Base-by-base conservation (phyloP, 345 rosid species). In the Dipteronia sinensis region DNA sequence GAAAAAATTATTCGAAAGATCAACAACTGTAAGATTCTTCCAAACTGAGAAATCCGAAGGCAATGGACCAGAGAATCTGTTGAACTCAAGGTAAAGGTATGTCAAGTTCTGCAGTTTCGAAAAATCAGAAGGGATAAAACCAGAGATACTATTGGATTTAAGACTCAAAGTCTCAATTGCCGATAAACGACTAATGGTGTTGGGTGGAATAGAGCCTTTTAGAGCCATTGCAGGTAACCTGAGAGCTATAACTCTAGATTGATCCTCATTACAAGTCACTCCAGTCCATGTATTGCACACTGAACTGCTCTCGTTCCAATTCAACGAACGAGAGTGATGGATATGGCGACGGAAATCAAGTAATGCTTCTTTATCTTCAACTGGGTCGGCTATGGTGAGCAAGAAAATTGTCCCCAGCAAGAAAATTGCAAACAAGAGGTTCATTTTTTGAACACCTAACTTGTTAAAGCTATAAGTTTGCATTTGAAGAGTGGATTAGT, bases 201-300 rank as follows among this genome's bases (percentile, higher is more conserved):
- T 83, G 29, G 86, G 77, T 6, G 91, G 88, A 69, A 94, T 74
- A 1, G 68, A 65, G 7, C 99, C 98, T 0, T 40, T 80, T 56
- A 96, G 83, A 19, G 91, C 95, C 27, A 78, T 83, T 12, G 86
- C 88, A 1, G 91, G 94, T 85, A 96, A 82, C 74, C 80, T 89
- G 68, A 94, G 91, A 58, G 87, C 79, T 6, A 86, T 74, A 7
- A 96, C 91, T 55, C 85, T 82, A 34, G 97, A 87, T 25, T 80
- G 83, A 51, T 91, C 85, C 17, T 67, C 38, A 75, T 83, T 88
- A 82, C 99, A 94, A 11, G 85, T 83, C 59, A 96, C 91, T 64
- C 99, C 98, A 13, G 84, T 84, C 99, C 98, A 96, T 47, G 80
- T 73, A n/a, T 71, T 79, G 82, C 99, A 96, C 2, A 94, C 80